Percentiles rank a stretch among this genome's conserved stretches.
Evolutionary conservation across 2,329 filamentous ascomycete genomes (phyloP).

Genomic region (Apiospora marii): DNA sequence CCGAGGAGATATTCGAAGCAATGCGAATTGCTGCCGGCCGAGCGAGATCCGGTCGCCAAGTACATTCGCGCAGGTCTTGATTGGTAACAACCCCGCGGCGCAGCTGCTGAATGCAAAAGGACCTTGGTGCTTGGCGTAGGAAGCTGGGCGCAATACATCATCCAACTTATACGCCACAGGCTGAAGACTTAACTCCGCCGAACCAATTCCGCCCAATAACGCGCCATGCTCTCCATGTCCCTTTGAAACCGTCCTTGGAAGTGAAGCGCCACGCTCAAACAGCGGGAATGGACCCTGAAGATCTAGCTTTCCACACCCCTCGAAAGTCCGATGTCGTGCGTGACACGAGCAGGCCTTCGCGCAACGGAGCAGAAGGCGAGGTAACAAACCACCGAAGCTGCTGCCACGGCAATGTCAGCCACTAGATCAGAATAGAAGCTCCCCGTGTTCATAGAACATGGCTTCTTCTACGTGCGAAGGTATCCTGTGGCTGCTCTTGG

Average conservation of each 20-base stretch:
- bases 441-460: not conserved
- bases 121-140: not conserved
- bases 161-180: constrained; percentile 7
- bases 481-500: not conserved
- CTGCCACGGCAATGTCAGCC: not conserved
- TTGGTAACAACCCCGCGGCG: not conserved
- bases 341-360: not conserved
- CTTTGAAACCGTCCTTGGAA: too few relatives aligned
- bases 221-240: too few relatives aligned
- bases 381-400: not conserved
- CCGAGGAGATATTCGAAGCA: not conserved
- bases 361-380: not conserved
- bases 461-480: not conserved
- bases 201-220: not conserved
- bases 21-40: not conserved
- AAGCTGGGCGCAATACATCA: not conserved
- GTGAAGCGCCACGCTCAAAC: not conserved
- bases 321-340: not conserved
- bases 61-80: not conserved
- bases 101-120: not conserved
- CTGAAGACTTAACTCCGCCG: not conserved
- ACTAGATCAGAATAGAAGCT: too few relatives aligned
- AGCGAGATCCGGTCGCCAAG: not conserved
- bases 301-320: not conserved
- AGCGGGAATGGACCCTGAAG: not conserved